Evolutionary conservation across 2,329 filamentous ascomycete species (phyloP).

Genomic region (Cladobotryum mycophilum): DNA sequence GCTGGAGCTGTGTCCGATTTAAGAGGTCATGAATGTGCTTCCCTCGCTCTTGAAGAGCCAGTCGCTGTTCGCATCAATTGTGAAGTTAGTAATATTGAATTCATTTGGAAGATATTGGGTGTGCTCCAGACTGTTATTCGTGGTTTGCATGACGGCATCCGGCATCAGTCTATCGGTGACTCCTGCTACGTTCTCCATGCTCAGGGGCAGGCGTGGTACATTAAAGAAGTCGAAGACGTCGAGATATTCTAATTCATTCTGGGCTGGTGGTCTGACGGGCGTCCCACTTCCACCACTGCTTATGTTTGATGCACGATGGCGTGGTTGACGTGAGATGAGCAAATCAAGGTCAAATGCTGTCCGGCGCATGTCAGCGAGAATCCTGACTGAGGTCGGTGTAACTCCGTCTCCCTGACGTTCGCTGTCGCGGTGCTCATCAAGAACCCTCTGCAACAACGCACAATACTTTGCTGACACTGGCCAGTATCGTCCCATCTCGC

Average conservation of each 20-base stretch:
- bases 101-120: slow-evolving; percentile 42
- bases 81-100: slow-evolving; percentile 74
- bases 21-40: slow-evolving; percentile 21
- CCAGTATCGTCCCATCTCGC: slow-evolving; percentile 78
- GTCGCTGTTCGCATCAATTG: slow-evolving; percentile 66
- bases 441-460: slow-evolving; percentile 69
- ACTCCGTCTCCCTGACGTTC: slow-evolving; percentile 67
- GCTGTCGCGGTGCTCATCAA: slow-evolving; percentile 79
- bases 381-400: slow-evolving; percentile 77
- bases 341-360: slow-evolving; percentile 89
- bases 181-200: slow-evolving; percentile 28
- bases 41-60: slow-evolving; percentile 61
- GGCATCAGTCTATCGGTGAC: slow-evolving; percentile 14
- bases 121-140: slow-evolving; percentile 18
- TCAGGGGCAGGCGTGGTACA: slow-evolving; percentile 63
- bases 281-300: slow-evolving; percentile 49
- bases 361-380: slow-evolving; percentile 84
- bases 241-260: slow-evolving; percentile 82
- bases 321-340: slow-evolving; percentile 75
- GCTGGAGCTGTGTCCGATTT: neutral
- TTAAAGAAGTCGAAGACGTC: slow-evolving; percentile 97
- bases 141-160: slow-evolving; percentile 22
- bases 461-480: slow-evolving; percentile 80
- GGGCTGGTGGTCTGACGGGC: slow-evolving; percentile 61
- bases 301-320: slow-evolving; percentile 32